Evolutionary conservation across 108 stramenopile genomes (phyloP), one percentile per base, ranked within the genome.

Genomic region (Fistulifera pelliculosa): DNA sequence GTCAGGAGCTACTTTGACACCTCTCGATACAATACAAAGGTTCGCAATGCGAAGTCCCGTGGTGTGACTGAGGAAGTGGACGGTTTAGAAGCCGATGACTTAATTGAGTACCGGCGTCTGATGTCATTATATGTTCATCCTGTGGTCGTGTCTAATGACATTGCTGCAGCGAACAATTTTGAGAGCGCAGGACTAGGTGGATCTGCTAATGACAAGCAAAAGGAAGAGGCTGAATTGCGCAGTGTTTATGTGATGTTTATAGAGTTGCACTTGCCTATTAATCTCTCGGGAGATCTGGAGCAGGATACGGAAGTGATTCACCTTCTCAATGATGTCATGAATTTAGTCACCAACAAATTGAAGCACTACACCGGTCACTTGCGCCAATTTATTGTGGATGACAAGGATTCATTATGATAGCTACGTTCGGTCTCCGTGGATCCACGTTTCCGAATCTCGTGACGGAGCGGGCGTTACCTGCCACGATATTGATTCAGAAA

Each of bases 331-430:
- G 65, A 80, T 49, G 78, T 87, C 27, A 78, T 87, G 85, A 64
- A 64, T 44, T n/a, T 80, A 18, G 66, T 73, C 5, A 67, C 75
- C 24, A 53, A 62, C 58, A 65, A 74, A 16, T 47, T 87, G 17
- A 62, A 71, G 18, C 54, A 62, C 60, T 68, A 65, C 27, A 50
- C 60, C 19, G 88, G 88, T 16, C 85, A 87, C 28, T 52, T 87
- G 44, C 63, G 85, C 17, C 85, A 87, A 49, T 80, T 80, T 53
- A 87, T 87, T 54, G 74, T 87, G 22, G 85, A 87, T 57, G 85
- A 87, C 52, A 87, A 87, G 60, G 83, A 18, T 47, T 81, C 26
- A 80, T 85, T 4, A 35, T 82, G 55, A 89, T 89, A 50, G 71
- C 63, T 27, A 84, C 76, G 13, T 89, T 89, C 65, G 87, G 87